These are phyloP conservation scores for Mortierella sp. DNA, from an alignment of 371 early-diverging fungal species.

Conservation along the genomic window DNA sequence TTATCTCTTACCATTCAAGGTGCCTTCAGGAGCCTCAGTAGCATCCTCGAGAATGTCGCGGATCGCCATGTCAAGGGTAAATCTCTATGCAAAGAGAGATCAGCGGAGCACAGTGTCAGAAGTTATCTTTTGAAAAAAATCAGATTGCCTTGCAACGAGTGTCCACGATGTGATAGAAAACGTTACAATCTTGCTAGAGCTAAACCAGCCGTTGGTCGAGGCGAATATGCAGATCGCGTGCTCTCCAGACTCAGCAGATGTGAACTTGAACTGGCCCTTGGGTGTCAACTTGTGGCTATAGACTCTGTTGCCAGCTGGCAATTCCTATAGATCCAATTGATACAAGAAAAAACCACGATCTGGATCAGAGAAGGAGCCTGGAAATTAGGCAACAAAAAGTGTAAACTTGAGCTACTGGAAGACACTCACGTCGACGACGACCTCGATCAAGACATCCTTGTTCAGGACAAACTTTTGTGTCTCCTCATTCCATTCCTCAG, in stretches of 20 bases:
- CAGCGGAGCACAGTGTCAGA: too few relatives aligned
- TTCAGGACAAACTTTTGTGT: constrained; percentile 78
- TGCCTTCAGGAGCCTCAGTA: constrained; percentile 55
- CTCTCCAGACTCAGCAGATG: constrained; percentile 87
- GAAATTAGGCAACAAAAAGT: too few relatives aligned
- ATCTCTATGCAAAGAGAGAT: constrained; percentile 28
- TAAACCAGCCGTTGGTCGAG: constrained; percentile 68
- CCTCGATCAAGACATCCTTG: constrained; percentile 86
- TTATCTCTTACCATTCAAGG: constrained; percentile 62
- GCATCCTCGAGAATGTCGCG: constrained; percentile 40
- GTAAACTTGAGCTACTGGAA: neutral
- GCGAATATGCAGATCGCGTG: constrained; percentile 88
- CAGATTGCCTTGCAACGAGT: too few relatives aligned
- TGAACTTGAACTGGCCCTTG: constrained; percentile 89
- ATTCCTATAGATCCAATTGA: constrained; percentile 56
- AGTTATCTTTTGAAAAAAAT: too few relatives aligned
- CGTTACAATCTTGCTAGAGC: constrained; percentile 42
- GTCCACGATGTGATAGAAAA: neutral
- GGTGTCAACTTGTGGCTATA: constrained; percentile 79
- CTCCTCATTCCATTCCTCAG: constrained; percentile 81
- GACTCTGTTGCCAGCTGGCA: constrained; percentile 65
- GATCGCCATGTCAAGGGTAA: constrained; percentile 34
- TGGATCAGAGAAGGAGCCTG: too few relatives aligned
- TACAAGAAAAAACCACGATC: too few relatives aligned
- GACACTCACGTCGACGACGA: constrained; percentile 41